Base-by-base conservation (phyloP, 1,139 yeast genomes). In the Chernovozyma sophiae-reginae region DNA sequence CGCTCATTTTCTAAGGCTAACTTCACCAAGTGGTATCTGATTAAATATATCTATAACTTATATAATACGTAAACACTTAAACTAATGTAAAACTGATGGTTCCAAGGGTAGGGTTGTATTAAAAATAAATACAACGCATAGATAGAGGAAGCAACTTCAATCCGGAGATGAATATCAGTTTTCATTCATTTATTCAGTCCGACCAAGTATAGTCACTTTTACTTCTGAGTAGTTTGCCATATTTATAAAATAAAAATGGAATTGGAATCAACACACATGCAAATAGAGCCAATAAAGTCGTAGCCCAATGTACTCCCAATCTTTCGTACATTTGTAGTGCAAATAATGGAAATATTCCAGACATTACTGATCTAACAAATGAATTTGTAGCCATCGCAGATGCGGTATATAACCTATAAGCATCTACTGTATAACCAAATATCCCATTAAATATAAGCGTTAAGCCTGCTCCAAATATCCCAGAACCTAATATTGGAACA, bases 371-470 rank as follows among this genome's bases (percentile, higher is more conserved):
- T 34, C 73, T 48, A 34, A 64, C 57, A 36, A 66, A 58, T 4
- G 71, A 62, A 30, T 67, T 67, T 1, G 68, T 63, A 1, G 70
- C 71, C 47, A 67, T 65, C 4, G 70, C 65, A 12, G 68, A 62
- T 3, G 72, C 73, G 1, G 72, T 65, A 34, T 60, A 65, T 22
- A 62, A 43, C 29, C 68, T 56, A 45, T 65, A 65, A 47, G 68
- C 66, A 41, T 65, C 70, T 7, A 66, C 65, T 36, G 68, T 62
- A 41, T 65, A 66, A 8, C 65, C 58, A 42, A 65, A 68, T 8
- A 61, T 56, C 3, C 67, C 58, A 38, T 65, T 66, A 48, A 67
- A 67, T n/a, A 66, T 68, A 30, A 66, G 55, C 10, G 65, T 63
- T 4, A 64, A 49, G 0, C 70, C 72, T 33, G 57, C 48, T 0